Evolutionary conservation across 169 alveolate genomes (phyloP).

Genomic region (Cystoisospora suis): DNA sequence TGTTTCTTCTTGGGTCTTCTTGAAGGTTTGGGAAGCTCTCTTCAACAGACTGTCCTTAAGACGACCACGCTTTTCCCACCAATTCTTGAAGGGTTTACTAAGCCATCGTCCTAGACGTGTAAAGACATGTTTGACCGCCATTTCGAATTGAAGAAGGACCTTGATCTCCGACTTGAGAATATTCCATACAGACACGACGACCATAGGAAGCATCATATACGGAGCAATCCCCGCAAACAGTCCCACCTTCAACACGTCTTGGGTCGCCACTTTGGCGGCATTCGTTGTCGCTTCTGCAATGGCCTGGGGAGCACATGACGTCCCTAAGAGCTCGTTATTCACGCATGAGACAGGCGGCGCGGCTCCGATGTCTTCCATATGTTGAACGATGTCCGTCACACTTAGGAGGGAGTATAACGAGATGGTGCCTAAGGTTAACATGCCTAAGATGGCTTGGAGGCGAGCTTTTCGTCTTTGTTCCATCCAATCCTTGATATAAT

Average conservation of each 20-base stretch:
- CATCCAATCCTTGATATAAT: slow-evolving; percentile 27
- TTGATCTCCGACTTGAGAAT: slow-evolving; percentile 43
- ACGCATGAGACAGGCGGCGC: slow-evolving; percentile 48
- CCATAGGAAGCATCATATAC: slow-evolving; percentile 42
- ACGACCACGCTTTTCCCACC: slow-evolving; percentile 40
- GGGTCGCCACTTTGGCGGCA: slow-evolving; percentile 36
- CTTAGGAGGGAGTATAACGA: slow-evolving; percentile 14
- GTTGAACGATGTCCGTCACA: slow-evolving; percentile 39
- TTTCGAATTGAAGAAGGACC: slow-evolving; percentile 41
- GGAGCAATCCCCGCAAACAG: slow-evolving; percentile 16
- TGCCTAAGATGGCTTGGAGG: slow-evolving; percentile 16
- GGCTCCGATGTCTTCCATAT: slow-evolving; percentile 22
- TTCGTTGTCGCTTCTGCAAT: slow-evolving; percentile 31
- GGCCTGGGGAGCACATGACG: slow-evolving; percentile 36
- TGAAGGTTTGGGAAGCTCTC: slow-evolving; percentile 14
- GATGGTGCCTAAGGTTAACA: slow-evolving; percentile 27
- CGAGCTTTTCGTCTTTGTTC: slow-evolving; percentile 22
- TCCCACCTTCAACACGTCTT: slow-evolving; percentile 44
- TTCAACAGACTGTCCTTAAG: slow-evolving; percentile 12
- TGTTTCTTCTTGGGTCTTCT: neutral
- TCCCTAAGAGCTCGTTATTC: slow-evolving; percentile 17
- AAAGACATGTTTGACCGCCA: slow-evolving; percentile 29
- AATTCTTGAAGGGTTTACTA: slow-evolving; percentile 29
- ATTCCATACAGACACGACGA: slow-evolving; percentile 35
- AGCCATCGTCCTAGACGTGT: slow-evolving; percentile 24